Percentiles rank a stretch among this genome's conserved stretches.
Conservation (phyloP, 2,329 filamentous ascomycete genomes). For the Tolypocladium cylindrosporum region DNA sequence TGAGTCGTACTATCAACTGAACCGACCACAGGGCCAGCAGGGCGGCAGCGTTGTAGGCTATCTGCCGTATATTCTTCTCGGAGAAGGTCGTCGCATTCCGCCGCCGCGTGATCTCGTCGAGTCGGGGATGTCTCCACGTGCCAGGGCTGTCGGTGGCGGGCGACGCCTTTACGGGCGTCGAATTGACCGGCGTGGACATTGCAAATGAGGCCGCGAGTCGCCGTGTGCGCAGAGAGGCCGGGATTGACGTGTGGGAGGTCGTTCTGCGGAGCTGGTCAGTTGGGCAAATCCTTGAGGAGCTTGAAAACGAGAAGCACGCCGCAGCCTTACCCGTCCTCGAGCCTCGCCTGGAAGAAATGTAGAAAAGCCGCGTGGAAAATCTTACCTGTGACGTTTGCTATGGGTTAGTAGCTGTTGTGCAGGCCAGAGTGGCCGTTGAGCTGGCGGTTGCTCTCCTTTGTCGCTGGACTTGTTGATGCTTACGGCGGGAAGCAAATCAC, state of each 20-base stretch:
- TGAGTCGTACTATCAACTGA: slow-evolving; percentile 22
- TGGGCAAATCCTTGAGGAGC: not conserved
- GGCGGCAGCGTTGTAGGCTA: slow-evolving; percentile 56
- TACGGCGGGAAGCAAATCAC: slow-evolving; percentile 5
- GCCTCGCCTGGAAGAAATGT: not conserved
- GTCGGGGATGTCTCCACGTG: slow-evolving; percentile 81
- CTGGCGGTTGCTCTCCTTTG: slow-evolving; percentile 15
- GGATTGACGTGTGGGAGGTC: not conserved
- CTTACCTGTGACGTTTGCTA: slow-evolving; percentile 6
- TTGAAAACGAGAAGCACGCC: not conserved
- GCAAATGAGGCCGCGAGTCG: not conserved
- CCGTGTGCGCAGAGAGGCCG: not conserved
- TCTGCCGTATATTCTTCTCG: slow-evolving; percentile 61
- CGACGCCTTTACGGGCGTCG: slow-evolving; percentile 31
- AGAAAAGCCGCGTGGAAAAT: not conserved
- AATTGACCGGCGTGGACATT: slow-evolving; percentile 21
- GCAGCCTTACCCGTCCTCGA: not conserved
- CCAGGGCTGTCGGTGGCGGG: slow-evolving; percentile 50
- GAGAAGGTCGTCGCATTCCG: slow-evolving; percentile 72
- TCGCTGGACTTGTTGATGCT: slow-evolving; percentile 22
- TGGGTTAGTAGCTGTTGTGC: slow-evolving; percentile 19
- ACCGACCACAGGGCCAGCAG: slow-evolving; percentile 26
- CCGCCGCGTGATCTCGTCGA: slow-evolving; percentile 77
- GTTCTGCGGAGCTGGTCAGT: not conserved
- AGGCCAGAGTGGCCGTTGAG: slow-evolving; percentile 21